A percentile compares a stretch with the other conserved stretches of the same genome.
phyloP scores from a whole-genome alignment of 73 alveolate genomes.

The Paramecium caudatum region DNA sequence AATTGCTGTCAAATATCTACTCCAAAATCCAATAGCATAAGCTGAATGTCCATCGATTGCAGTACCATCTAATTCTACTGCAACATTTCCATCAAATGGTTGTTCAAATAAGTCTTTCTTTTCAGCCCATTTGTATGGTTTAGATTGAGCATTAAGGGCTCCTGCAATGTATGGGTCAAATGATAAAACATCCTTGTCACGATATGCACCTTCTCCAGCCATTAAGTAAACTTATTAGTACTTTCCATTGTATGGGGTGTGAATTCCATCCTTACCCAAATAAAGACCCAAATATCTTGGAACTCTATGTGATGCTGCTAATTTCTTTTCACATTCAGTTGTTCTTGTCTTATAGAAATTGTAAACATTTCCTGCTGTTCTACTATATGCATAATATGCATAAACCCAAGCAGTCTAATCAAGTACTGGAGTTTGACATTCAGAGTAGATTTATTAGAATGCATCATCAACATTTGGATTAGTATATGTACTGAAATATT shows the following conservation, averaged over 20 bases:
- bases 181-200: conserved; percentile 12
- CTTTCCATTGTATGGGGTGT: conserved; percentile 61
- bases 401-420: conserved; percentile 64
- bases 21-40: conserved; percentile 58
- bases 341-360: conserved; percentile 27
- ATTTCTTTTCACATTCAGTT: conserved; percentile 39
- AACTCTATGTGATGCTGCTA: conserved; percentile 46
- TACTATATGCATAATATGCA: conserved; percentile 60
- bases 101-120: not conserved
- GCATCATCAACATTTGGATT: conserved; percentile 43
- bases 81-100: conserved; percentile 20
- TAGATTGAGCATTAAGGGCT: conserved; percentile 26
- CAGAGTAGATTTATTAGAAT: not conserved
- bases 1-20: conserved; percentile 46
- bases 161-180: conserved; percentile 63
- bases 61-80: not conserved
- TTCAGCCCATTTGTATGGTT: conserved; percentile 47
- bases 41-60: conserved; percentile 53
- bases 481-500: conserved; percentile 31
- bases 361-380: not conserved
- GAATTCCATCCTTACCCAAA: conserved; percentile 66
- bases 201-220: conserved; percentile 65
- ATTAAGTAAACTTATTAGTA: not conserved
- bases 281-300: conserved; percentile 62
- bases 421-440: conserved; percentile 29